Base-by-base conservation (phyloP, 805 yeast genomes). In the Metschnikowia borealis region DNA sequence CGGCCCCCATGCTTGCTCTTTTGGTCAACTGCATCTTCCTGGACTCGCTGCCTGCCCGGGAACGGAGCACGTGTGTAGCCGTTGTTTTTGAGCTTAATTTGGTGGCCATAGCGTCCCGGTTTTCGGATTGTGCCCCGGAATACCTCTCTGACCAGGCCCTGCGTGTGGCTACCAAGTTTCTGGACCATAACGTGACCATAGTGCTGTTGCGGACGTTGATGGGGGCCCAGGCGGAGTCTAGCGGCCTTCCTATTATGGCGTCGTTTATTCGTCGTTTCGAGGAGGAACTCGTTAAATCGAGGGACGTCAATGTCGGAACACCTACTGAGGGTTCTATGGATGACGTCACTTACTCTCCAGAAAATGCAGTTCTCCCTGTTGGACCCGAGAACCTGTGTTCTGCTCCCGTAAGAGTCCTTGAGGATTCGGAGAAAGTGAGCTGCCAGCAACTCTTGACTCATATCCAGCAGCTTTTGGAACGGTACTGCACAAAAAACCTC, bases 171-270 rank as follows among this genome's bases (percentile, higher is more conserved):
- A 6, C 43, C 26, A 54, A 50, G 43, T 33, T 44, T 21, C 47
- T 34, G 20, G 38, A 46, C 11, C 49, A 48, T 13, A 41, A 45
- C 6, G 43, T 69, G 1, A 37, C 64, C 6, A 44, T 44, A 4
- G 38, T 44, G 6, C 46, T 44, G 38, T 44, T 44, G 15, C 39
- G 46, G 33, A 44, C 46, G 3, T 34, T 44, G 20, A 44, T 44
- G 46, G 46, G 40, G 2, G 14, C 34, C 2, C 23, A 18, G 7
- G n/a, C 6, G 1, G 46, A 26, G 2, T 7, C 23, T 3, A n/a
- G 13, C 17, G 46, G 39, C 5, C 51, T 75, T 11, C 56, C 71
- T 0, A 56, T 79, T 2, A 81, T 82, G 0, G 70, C 75, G 1
- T 61, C 73, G 2, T 83, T 85, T 58, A 51, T 80, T 14, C 38